Evolutionary conservation across 2,329 filamentous ascomycete genomes (phyloP).

Genomic region (Keithomyces neogunnii): DNA sequence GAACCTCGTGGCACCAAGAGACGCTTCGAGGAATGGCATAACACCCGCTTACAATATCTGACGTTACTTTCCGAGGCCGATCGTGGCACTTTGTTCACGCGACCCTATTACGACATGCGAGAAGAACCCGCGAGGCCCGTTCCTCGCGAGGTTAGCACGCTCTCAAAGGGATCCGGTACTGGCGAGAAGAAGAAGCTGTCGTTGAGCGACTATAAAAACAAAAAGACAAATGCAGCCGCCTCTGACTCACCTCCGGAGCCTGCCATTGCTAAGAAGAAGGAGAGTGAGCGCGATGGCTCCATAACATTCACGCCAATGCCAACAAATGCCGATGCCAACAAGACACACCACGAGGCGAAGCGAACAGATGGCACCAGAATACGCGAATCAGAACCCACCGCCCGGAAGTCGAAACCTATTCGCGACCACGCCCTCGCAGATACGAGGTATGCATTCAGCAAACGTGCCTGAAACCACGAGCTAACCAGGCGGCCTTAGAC

Average conservation of each 20-base stretch:
- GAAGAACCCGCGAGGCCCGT: slow-evolving; percentile 37
- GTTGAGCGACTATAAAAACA: slow-evolving; percentile 51
- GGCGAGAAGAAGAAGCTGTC: slow-evolving; percentile 49
- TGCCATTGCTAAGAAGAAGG: slow-evolving; percentile 21
- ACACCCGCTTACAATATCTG: slow-evolving; percentile 44
- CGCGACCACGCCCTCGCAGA: slow-evolving; percentile 4
- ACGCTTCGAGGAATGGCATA: slow-evolving; percentile 39
- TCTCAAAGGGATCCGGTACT: slow-evolving; percentile 27
- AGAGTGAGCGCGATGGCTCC: slow-evolving; percentile 18
- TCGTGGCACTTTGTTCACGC: slow-evolving; percentile 47
- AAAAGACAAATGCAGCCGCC: slow-evolving; percentile 28
- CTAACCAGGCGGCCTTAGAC: slow-evolving; percentile 12
- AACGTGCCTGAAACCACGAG: not conserved
- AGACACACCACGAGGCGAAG: slow-evolving; percentile 4
- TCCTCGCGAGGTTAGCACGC: slow-evolving; percentile 28
- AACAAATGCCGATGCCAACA: not conserved
- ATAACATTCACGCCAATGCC: slow-evolving; percentile 9
- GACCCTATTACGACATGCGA: slow-evolving; percentile 49
- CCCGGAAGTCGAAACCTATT: slow-evolving; percentile 5
- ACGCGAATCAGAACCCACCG: slow-evolving; percentile 5
- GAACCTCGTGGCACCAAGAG: slow-evolving; percentile 11
- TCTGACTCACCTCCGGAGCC: slow-evolving; percentile 29
- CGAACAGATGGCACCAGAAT: slow-evolving; percentile 8
- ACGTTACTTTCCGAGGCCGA: slow-evolving; percentile 50
- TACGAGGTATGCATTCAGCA: slow-evolving; percentile 7